A percentile compares a stretch with the other conserved stretches of the same genome.
Conservation (phyloP, 345 rosid species). For the Pugionium dolabratum region DNA sequence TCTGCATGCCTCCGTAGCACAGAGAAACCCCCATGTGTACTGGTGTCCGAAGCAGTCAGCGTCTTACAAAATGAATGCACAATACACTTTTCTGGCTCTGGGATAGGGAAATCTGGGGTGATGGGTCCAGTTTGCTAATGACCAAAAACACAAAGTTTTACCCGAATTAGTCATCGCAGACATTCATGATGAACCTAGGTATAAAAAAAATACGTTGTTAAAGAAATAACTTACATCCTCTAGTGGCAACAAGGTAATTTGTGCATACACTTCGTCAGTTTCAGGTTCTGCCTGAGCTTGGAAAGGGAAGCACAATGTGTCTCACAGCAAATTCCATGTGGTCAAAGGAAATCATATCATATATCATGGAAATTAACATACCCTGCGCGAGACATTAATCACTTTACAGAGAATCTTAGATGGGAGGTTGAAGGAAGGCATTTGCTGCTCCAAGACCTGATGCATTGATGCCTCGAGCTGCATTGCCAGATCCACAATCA, state of each 20-base stretch:
- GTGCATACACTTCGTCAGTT: slow-evolving; percentile 92
- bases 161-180: neutral
- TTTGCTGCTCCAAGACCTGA: slow-evolving; percentile 71
- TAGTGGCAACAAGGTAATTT: slow-evolving; percentile 80
- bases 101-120: slow-evolving; percentile 66
- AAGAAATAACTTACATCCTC: slow-evolving; percentile 47
- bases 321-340: neutral
- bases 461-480: slow-evolving; percentile 97
- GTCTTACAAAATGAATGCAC: slow-evolving; percentile 97
- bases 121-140: slow-evolving; percentile 68
- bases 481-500: slow-evolving; percentile 20
- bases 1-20: slow-evolving; percentile 98
- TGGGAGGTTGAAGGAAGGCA: slow-evolving; percentile 83
- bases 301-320: slow-evolving; percentile 29
- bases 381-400: slow-evolving; percentile 84
- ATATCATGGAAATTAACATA: slow-evolving; percentile 39
- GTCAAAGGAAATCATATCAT: slow-evolving; percentile 5
- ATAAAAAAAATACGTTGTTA: no score
- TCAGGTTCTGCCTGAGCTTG: slow-evolving; percentile 79
- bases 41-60: slow-evolving; percentile 97
- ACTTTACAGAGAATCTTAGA: slow-evolving; percentile 97
- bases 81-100: slow-evolving; percentile 72
- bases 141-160: slow-evolving; percentile 14
- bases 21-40: slow-evolving; percentile 99
- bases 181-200: no score